phyloP scores from a whole-genome alignment of 2,329 filamentous ascomycete species.

The Colletotrichum cereale region DNA sequence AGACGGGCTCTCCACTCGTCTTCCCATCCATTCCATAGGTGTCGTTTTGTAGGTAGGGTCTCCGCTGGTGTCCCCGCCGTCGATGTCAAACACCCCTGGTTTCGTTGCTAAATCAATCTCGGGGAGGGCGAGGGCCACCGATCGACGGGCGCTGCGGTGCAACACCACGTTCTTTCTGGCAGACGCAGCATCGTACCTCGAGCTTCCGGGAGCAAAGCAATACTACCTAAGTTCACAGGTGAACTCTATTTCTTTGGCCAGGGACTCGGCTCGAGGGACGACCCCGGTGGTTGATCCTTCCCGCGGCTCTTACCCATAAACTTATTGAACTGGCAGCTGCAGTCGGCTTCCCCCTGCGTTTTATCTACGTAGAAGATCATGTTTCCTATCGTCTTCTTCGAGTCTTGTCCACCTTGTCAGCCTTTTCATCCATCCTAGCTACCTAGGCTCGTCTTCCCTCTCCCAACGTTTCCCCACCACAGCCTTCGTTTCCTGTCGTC shows the following conservation, averaged over 20 bases:
- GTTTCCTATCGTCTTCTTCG: background rate
- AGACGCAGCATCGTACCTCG: background rate
- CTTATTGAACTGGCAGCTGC: background rate
- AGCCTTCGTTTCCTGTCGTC: background rate
- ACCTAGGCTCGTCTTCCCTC: background rate
- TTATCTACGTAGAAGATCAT: background rate
- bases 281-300: background rate
- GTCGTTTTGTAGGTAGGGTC: background rate
- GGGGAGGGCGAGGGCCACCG: background rate
- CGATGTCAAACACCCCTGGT: background rate
- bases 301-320: background rate
- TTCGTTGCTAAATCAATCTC: constrained; percentile 5
- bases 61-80: background rate
- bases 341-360: background rate
- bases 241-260: background rate
- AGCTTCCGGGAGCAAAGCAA: background rate
- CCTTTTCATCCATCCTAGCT: background rate
- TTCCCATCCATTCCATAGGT: background rate
- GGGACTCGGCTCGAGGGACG: background rate
- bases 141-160: background rate
- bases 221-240: background rate
- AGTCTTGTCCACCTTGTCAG: background rate
- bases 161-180: background rate
- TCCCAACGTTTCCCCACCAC: background rate
- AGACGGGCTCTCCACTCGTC: background rate